phyloP scores from a whole-genome alignment of 495 filamentous ascomycete species.

The Aspergillus bridgeri region DNA sequence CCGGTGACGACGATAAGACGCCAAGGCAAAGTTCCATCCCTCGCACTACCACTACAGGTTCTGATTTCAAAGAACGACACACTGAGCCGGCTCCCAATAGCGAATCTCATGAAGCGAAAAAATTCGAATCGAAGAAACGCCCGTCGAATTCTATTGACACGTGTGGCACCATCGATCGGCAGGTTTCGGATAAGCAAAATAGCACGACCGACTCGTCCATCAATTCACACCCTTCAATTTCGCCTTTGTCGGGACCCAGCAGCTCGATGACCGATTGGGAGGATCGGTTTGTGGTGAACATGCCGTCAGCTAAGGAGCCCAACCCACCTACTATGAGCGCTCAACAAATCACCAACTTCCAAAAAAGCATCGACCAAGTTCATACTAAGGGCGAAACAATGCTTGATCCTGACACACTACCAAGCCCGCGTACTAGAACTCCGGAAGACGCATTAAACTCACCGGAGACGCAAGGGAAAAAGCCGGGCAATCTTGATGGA shows the following conservation, averaged over 20 bases:
- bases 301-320: constrained; percentile 44
- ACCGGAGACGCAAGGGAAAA: constrained; percentile 8
- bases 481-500: constrained; percentile 13
- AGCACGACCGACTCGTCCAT: constrained; percentile 28
- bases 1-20: constrained; percentile 17
- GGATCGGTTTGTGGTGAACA: constrained; percentile 46
- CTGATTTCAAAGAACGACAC: constrained; percentile 7
- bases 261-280: constrained; percentile 39
- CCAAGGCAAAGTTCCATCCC: constrained; percentile 21
- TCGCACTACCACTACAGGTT: constrained; percentile 29
- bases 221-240: constrained; percentile 32
- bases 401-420: constrained; percentile 31
- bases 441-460: constrained; percentile 20
- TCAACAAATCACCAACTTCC: constrained; percentile 40
- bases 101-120: constrained; percentile 3
- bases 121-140: constrained; percentile 15
- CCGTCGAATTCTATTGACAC: constrained; percentile 1
- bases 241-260: constrained; percentile 32
- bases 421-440: constrained; percentile 31
- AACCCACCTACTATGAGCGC: constrained; percentile 41
- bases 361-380: constrained; percentile 36
- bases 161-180: constrained; percentile 17
- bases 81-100: background rate
- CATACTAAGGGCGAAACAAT: constrained; percentile 27
- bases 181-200: constrained; percentile 19